Percentiles rank a stretch among this genome's conserved stretches.
phyloP scores from a whole-genome alignment of 2,329 filamentous ascomycete species.

The Cercospora zeina region DNA sequence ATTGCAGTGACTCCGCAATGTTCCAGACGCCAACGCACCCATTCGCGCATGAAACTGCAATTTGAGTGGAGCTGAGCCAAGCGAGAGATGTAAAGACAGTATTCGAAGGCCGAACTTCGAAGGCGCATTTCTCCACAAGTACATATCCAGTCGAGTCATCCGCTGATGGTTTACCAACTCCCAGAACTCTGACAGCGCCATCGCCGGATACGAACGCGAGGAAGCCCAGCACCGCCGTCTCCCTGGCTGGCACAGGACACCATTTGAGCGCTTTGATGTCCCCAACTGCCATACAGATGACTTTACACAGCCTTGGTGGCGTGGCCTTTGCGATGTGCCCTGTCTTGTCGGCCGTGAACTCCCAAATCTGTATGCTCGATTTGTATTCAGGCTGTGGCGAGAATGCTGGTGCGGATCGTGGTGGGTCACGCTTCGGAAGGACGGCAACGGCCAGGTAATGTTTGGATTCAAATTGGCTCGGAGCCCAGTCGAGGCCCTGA shows the following conservation, averaged over 20 bases:
- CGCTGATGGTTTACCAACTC: constrained; percentile 44
- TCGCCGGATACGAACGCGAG: constrained; percentile 61
- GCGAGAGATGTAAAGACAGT: constrained; percentile 58
- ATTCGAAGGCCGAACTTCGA: constrained; percentile 52
- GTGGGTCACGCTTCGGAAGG: constrained; percentile 36
- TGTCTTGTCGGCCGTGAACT: constrained; percentile 47
- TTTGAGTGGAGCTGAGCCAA: constrained; percentile 58
- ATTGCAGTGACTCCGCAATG: constrained; percentile 34
- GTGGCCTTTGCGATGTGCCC: constrained; percentile 47
- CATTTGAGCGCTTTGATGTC: constrained; percentile 57
- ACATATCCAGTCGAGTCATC: constrained; percentile 38
- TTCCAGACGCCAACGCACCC: constrained; percentile 59
- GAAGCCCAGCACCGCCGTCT: constrained; percentile 49
- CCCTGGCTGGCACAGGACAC: constrained; percentile 52
- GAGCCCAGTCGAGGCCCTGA: constrained; percentile 52
- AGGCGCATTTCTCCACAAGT: constrained; percentile 51
- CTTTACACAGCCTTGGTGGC: constrained; percentile 51
- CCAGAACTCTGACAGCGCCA: constrained; percentile 56
- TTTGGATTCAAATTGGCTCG: constrained; percentile 45
- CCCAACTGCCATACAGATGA: constrained; percentile 60
- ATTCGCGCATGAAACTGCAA: constrained; percentile 58
- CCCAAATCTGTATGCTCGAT: constrained; percentile 60
- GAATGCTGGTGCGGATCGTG: constrained; percentile 51
- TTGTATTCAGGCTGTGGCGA: constrained; percentile 51
- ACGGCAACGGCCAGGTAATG: constrained; percentile 58